A percentile compares a stretch with the other conserved stretches of the same genome.
Conservation (phyloP, 2,329 filamentous ascomycete genomes). For the Talaromyces sp. region DNA sequence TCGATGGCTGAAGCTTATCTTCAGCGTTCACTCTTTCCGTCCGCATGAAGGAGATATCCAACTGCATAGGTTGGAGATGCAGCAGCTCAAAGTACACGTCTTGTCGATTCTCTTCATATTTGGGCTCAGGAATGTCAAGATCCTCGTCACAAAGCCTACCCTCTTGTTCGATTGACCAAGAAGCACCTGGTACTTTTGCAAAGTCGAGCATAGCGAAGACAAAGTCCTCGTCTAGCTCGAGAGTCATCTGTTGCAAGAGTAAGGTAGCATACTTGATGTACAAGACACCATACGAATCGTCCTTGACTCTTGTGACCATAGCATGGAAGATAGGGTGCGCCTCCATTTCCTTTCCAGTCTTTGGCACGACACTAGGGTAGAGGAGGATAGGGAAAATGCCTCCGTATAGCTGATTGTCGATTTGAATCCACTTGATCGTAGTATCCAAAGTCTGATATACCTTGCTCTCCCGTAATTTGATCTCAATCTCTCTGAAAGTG, state of each 20-base stretch:
- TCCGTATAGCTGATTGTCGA: conserved; percentile 97
- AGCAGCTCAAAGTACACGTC: conserved; percentile 98
- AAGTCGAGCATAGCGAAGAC: conserved; percentile 95
- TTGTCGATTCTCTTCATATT: conserved; percentile 75
- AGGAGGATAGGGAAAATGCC: conserved; percentile 96
- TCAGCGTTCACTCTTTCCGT: conserved; percentile 96
- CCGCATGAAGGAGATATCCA: conserved; percentile 93
- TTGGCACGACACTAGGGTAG: conserved; percentile 95
- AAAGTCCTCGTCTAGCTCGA: conserved; percentile 97
- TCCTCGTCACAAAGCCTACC: conserved; percentile 84
- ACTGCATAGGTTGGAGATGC: conserved; percentile 96
- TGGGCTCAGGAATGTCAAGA: conserved; percentile 88
- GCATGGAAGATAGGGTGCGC: conserved; percentile 91
- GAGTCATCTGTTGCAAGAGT: conserved; percentile 92
- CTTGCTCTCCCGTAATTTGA: conserved; percentile 89
- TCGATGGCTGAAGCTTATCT: conserved; percentile 83
- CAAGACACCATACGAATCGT: conserved; percentile 93
- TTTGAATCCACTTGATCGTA: conserved; percentile 96
- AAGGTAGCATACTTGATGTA: conserved; percentile 98
- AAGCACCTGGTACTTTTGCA: conserved; percentile 83
- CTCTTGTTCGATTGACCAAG: conserved; percentile 78
- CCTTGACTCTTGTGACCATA: conserved; percentile 90
- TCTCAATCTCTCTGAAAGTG: conserved; percentile 83
- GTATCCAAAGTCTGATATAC: conserved; percentile 88
- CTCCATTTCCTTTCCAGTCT: conserved; percentile 93